Conservation (phyloP, 2,329 filamentous ascomycete species). For the Basipetospora chlamydospora region DNA sequence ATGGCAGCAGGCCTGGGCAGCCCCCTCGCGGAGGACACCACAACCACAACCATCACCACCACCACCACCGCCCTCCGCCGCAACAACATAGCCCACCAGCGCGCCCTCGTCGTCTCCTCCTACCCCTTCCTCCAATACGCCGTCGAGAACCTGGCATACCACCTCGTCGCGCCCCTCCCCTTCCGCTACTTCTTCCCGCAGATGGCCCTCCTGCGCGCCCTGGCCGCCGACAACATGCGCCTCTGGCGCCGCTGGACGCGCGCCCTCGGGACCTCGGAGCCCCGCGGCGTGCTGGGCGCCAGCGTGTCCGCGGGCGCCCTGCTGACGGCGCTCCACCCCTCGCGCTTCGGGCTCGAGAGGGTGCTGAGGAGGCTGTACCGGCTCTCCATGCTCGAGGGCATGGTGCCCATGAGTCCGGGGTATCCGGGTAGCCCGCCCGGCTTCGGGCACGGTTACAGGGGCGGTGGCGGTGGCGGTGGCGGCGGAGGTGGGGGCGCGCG, state of each 20-base stretch:
- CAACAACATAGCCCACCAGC: conserved; percentile 12
- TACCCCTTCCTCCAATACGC: conserved; percentile 19
- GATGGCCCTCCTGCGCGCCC: conserved; percentile 11
- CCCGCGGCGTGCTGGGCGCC: conserved; percentile 10
- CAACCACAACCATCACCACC: too few relatives aligned
- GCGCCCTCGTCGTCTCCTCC: conserved; percentile 14
- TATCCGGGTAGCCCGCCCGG: neutral
- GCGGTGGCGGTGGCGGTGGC: neutral
- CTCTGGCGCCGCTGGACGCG: conserved; percentile 20
- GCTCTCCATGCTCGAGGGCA: conserved; percentile 2
- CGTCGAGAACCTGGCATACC: conserved; percentile 16
- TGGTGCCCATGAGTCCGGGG: neutral
- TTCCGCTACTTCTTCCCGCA: conserved; percentile 20
- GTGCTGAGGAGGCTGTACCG: conserved; percentile 14
- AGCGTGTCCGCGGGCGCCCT: conserved; percentile 10
- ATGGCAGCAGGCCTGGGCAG: too few relatives aligned
- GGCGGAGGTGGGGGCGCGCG: neutral
- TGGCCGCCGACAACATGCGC: conserved; percentile 14
- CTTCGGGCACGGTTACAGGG: neutral
- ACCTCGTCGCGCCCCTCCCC: conserved; percentile 15
- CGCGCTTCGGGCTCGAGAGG: conserved; percentile 15
- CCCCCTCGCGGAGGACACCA: neutral
- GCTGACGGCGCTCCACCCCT: conserved; percentile 16
- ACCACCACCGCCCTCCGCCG: too few relatives aligned
- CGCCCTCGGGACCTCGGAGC: conserved; percentile 12